These are phyloP conservation scores for Oropetium thomaeum DNA, from an alignment of 176 grass and related monocot species.

Conservation along the genomic window DNA sequence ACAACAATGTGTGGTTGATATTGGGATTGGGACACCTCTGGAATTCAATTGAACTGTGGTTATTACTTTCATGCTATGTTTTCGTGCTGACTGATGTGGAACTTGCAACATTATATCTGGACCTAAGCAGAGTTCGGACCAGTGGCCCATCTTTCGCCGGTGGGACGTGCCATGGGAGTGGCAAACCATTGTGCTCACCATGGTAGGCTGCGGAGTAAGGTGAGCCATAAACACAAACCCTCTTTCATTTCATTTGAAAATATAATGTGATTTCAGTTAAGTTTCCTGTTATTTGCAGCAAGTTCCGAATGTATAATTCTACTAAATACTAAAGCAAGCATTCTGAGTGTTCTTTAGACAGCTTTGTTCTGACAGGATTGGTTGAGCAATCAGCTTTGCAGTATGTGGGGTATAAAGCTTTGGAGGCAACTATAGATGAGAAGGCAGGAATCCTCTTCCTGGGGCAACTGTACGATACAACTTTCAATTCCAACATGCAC, in stretches of 20 bases:
- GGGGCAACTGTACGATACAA: slow-evolving; percentile 71
- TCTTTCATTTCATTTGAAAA: background rate
- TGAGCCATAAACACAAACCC: slow-evolving; percentile 15
- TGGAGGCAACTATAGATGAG: slow-evolving; percentile 64
- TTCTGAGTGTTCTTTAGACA: slow-evolving; percentile 89
- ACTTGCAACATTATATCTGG: background rate
- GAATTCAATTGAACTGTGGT: background rate
- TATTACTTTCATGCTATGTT: slow-evolving; percentile 15
- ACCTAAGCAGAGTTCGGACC: slow-evolving; percentile 32
- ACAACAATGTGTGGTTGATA: background rate
- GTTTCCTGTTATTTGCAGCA: background rate
- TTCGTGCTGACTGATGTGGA: background rate
- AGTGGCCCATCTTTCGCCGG: slow-evolving; percentile 63
- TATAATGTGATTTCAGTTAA: background rate
- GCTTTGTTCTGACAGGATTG: slow-evolving; percentile 94
- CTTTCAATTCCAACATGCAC: slow-evolving; percentile 3
- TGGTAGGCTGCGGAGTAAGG: slow-evolving; percentile 82
- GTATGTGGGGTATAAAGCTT: slow-evolving; percentile 58
- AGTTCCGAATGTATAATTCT: background rate
- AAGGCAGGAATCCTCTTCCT: slow-evolving; percentile 84
- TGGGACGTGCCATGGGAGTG: slow-evolving; percentile 96
- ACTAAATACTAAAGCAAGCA: background rate
- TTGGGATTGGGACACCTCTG: background rate
- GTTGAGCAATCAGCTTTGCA: slow-evolving; percentile 64
- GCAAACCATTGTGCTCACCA: slow-evolving; percentile 68